Base-by-base conservation (phyloP, 1,284 basidiomycete species). In the Limonomyces culmigenus region DNA sequence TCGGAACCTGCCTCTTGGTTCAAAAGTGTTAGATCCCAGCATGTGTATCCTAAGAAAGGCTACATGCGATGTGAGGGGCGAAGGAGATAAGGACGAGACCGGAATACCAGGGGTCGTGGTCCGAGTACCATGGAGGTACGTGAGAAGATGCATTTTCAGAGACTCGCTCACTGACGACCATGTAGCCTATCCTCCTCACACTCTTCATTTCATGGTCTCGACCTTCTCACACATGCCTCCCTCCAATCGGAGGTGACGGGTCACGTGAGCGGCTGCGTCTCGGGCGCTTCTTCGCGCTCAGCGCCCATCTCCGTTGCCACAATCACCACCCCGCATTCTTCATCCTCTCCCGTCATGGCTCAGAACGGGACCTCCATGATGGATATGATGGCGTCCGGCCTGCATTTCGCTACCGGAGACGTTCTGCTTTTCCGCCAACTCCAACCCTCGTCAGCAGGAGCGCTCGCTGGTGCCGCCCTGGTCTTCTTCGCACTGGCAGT, bases 381-480 rank as follows among this genome's bases (percentile, higher is more conserved):
- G 10, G 48, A 35, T 36, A 57, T 50, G 39, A 77, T 76, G 77
- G 59, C 55, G 2, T 69, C 74, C 1, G 79, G 63, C 50, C 54
- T 85, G 16, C 80, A 84, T 47, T 75, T 81, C 43, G 60, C 62
- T 12, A 54, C 57, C 4, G 66, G 68, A 3, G 78, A 83, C 43
- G 55, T 59, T 33, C 60, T 89, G 3, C 65, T 72, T 53, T 86
- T 88, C 59, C 48, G 68, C 42, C 56, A 63, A 1, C 83, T 79
- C 74, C 56, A 55, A 2, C 85, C 86, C 0, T 61, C 59, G 0
- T 73, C 75, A 1, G 45, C 60, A 10, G 81, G 78, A 19, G 73
- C 76, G 0, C 66, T 84, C 19, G 70, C 67, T 13, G 84, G 79
- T 2, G 79, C 81, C 32, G 80, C 74, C 49, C 62, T 88, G 39